Evolutionary conservation across 2,329 filamentous ascomycete genomes (phyloP).

Genomic region (Exophiala sp.): DNA sequence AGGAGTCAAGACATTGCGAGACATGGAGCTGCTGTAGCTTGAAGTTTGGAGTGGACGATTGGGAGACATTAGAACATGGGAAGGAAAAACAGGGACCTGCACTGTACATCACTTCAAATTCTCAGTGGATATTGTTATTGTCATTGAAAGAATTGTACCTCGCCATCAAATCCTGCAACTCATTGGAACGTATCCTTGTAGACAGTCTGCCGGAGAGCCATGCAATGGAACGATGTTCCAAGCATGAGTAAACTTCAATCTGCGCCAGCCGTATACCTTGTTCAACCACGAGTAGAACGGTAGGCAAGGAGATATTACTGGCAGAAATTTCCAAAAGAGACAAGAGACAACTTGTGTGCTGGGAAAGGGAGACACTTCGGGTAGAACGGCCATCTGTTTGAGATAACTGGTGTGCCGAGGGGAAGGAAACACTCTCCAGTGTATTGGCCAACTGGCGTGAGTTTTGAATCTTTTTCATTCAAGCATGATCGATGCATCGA

Average conservation of each 20-base stretch:
- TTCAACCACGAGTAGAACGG: constrained; percentile 60
- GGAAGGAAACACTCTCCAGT: background rate
- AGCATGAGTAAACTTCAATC: constrained; percentile 53
- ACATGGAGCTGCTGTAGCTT: no score
- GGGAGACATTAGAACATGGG: background rate
- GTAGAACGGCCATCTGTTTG: background rate
- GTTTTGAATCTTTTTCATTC: constrained; percentile 12
- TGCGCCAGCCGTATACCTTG: constrained; percentile 95
- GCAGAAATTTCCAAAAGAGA: constrained; percentile 46
- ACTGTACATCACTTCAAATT: no score
- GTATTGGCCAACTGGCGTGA: background rate
- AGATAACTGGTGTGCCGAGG: background rate
- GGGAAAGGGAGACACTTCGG: background rate
- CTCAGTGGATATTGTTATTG: background rate
- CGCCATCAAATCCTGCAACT: constrained; percentile 79
- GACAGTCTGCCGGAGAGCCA: constrained; percentile 80
- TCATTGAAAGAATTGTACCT: constrained; percentile 56
- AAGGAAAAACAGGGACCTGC: no score
- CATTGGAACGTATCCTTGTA: constrained; percentile 58
- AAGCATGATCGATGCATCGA: constrained; percentile 8
- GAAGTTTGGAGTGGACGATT: no score
- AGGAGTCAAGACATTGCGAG: no score
- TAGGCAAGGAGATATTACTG: constrained; percentile 85
- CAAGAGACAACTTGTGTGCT: background rate
- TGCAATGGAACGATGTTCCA: constrained; percentile 36